phyloP scores from a whole-genome alignment of 768 basidiomycete species.

The Lyophyllum shimeji region DNA sequence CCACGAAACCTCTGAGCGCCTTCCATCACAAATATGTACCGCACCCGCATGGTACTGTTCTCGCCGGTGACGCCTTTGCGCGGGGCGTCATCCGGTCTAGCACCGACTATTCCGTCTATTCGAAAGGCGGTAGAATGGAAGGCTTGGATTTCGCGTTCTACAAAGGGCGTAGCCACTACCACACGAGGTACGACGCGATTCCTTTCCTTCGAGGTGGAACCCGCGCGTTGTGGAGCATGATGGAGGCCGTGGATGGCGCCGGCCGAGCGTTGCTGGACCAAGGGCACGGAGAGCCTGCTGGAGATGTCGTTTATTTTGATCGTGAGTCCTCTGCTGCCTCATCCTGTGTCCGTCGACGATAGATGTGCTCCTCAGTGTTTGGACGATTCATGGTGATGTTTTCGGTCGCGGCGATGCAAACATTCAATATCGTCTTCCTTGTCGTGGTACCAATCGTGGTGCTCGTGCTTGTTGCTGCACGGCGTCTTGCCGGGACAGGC shows the following conservation, averaged over 20 bases:
- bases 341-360: not conserved
- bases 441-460: conserved; percentile 60
- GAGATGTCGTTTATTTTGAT: conserved; percentile 67
- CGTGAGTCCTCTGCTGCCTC: conserved; percentile 39
- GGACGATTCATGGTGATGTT: conserved; percentile 54
- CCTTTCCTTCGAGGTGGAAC: conserved; percentile 52
- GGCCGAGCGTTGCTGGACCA: conserved; percentile 55
- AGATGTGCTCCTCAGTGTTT: conserved; percentile 47
- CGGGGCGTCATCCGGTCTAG: conserved; percentile 62
- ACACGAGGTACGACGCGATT: conserved; percentile 72
- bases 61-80: conserved; percentile 69
- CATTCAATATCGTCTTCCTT: conserved; percentile 58
- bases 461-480: conserved; percentile 35
- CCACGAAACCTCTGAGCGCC: conserved; percentile 51
- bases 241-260: conserved; percentile 61
- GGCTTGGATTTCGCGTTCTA: conserved; percentile 84
- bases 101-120: conserved; percentile 77
- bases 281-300: conserved; percentile 26
- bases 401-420: conserved; percentile 47
- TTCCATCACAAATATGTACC: conserved; percentile 47
- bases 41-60: conserved; percentile 71
- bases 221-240: conserved; percentile 71
- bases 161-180: conserved; percentile 69
- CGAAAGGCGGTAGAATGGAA: conserved; percentile 36
- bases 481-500: conserved; percentile 17